Percentiles rank a stretch among this genome's conserved stretches.
Conservation (phyloP, 2,329 filamentous ascomycete genomes). For the Botrytis byssoidea region DNA sequence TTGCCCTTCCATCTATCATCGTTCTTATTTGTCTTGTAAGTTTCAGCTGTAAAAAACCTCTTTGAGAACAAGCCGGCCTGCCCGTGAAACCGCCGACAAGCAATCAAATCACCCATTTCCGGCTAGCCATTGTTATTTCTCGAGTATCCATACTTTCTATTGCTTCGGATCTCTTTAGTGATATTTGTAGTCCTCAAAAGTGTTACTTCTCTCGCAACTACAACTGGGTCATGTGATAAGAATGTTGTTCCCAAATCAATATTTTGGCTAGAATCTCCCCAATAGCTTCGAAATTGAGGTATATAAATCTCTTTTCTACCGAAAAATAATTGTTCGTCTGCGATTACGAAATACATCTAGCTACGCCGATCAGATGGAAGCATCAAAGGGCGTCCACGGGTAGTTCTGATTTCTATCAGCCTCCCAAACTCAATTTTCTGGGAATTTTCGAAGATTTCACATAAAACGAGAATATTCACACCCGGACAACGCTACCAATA, state of each 20-base stretch:
- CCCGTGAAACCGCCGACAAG: no score
- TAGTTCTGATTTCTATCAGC: background rate
- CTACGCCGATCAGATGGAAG: background rate
- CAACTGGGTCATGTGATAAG: no score
- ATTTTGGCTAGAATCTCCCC: accelerated
- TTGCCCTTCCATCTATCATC: no score
- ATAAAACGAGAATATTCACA: background rate
- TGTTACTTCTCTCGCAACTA: no score
- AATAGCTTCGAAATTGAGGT: background rate
- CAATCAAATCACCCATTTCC: no score
- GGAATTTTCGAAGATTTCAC: background rate
- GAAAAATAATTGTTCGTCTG: accelerated
- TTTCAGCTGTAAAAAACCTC: background rate
- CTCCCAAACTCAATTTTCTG: background rate
- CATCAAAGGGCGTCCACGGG: no score
- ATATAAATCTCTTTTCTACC: background rate
- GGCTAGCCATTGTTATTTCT: no score
- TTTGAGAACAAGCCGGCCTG: background rate
- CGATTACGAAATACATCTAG: background rate
- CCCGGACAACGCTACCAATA: background rate
- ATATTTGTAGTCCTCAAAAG: no score
- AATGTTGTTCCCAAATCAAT: no score
- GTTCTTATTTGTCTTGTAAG: background rate
- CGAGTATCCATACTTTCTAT: no score
- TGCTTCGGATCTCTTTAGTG: accelerated